These are phyloP conservation scores for Colletotrichum sp. DNA, from an alignment of 2,329 filamentous ascomycete species.

Conservation along the genomic window DNA sequence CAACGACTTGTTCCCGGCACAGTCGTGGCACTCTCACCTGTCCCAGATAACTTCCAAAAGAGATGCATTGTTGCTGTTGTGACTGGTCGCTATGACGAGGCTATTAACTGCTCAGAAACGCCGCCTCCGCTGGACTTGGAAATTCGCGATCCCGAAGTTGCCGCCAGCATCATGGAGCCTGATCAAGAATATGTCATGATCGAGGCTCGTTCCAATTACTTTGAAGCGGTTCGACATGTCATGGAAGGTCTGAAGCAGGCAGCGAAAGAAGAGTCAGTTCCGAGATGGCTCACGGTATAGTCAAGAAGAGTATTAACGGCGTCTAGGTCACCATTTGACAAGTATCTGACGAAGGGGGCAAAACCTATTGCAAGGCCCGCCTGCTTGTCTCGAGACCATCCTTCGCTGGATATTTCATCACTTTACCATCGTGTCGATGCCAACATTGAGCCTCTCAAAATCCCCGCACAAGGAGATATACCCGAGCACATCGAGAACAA, in stretches of 20 bases:
- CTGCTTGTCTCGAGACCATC: neutral
- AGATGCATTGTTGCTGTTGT: slow-evolving; percentile 75
- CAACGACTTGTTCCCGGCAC: slow-evolving; percentile 57
- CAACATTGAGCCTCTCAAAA: neutral
- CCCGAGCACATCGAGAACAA: slow-evolving; percentile 16
- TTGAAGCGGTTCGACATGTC: slow-evolving; percentile 76
- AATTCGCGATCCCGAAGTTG: neutral
- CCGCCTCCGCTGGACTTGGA: slow-evolving; percentile 57
- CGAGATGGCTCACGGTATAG: neutral
- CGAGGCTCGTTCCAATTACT: slow-evolving; percentile 76
- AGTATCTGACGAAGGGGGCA: slow-evolving; percentile 62
- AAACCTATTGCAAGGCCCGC: neutral
- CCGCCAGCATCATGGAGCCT: slow-evolving; percentile 66
- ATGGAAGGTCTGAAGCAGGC: slow-evolving; percentile 74
- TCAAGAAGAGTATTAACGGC: neutral
- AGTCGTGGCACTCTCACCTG: slow-evolving; percentile 57
- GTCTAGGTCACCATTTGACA: slow-evolving; percentile 61
- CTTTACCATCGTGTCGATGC: neutral
- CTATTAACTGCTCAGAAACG: neutral
- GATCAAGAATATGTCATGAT: slow-evolving; percentile 77
- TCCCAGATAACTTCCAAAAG: slow-evolving; percentile 64
- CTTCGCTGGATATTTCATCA: neutral
- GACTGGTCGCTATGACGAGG: slow-evolving; percentile 52
- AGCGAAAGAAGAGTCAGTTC: slow-evolving; percentile 54
- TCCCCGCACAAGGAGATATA: neutral